These are phyloP conservation scores for Durotheca rogersii DNA, from an alignment of 495 filamentous ascomycete genomes.

Conservation along the genomic window DNA sequence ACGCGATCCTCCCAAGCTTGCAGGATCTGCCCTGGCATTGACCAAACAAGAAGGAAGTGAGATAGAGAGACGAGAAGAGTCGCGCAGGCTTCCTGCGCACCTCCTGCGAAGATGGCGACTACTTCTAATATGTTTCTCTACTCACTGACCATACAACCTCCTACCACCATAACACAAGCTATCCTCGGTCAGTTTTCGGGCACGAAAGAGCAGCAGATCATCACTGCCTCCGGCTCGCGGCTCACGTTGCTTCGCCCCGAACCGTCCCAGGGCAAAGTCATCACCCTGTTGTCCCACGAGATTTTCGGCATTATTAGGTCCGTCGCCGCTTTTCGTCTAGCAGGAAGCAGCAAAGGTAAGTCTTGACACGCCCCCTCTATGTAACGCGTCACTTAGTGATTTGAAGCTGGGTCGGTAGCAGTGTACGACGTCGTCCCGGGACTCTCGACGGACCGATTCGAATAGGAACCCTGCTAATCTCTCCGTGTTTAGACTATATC, in stretches of 20 bases:
- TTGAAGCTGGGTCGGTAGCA: slow-evolving; percentile 62
- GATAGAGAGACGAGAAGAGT: slow-evolving; percentile 36
- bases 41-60: slow-evolving; percentile 7
- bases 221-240: slow-evolving; percentile 88
- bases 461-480: slow-evolving; percentile 59
- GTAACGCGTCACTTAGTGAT: slow-evolving; percentile 88
- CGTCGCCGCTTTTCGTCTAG: slow-evolving; percentile 82
- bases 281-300: slow-evolving; percentile 83
- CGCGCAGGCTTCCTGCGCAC: slow-evolving; percentile 57
- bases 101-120: slow-evolving; percentile 74
- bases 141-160: slow-evolving; percentile 88
- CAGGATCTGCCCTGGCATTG: slow-evolving; percentile 4
- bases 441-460: neutral
- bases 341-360: slow-evolving; percentile 96
- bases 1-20: neutral
- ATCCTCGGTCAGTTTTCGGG: slow-evolving; percentile 92
- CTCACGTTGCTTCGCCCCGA: slow-evolving; percentile 87
- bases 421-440: slow-evolving; percentile 30
- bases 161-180: slow-evolving; percentile 83
- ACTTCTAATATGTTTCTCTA: slow-evolving; percentile 98
- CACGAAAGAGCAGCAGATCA: slow-evolving; percentile 93
- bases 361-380: slow-evolving; percentile 38
- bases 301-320: slow-evolving; percentile 92
- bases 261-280: slow-evolving; percentile 78
- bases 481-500: slow-evolving; percentile 76